A percentile compares a stretch with the other conserved stretches of the same genome.
Conservation (phyloP, 2,329 filamentous ascomycete species). For the Fusarium phyllophilum region DNA sequence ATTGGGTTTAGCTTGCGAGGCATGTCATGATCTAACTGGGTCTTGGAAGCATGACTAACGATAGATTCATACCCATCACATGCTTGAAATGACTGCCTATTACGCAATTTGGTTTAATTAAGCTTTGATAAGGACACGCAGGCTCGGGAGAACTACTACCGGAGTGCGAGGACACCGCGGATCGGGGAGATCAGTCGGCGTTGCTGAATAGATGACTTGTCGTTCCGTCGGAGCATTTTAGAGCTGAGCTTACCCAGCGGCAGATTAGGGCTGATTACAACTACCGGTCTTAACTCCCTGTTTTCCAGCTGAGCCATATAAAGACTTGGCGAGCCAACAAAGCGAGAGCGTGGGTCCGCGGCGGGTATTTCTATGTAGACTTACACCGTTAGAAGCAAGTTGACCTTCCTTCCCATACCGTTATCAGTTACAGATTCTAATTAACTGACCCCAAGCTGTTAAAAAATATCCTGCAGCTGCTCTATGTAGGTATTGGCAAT, state of each 20-base stretch:
- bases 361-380: background rate
- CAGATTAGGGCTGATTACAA: background rate
- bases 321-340: background rate
- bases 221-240: background rate
- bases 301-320: accelerated
- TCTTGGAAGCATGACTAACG: background rate
- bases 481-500: accelerated
- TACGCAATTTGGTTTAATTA: background rate
- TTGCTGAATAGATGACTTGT: background rate
- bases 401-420: accelerated
- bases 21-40: background rate
- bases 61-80: background rate
- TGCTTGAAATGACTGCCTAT: background rate
- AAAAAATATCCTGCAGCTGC: accelerated
- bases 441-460: accelerated
- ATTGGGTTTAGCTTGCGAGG: background rate
- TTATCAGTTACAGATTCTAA: background rate
- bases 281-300: background rate
- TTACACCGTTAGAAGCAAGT: background rate
- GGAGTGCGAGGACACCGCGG: background rate
- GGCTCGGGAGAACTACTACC: background rate
- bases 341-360: background rate
- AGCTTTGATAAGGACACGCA: background rate
- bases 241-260: background rate
- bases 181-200: background rate